A percentile compares a stretch with the other conserved stretches of the same genome.
These are phyloP conservation scores for Monilinia polystroma DNA, from an alignment of 2,329 filamentous ascomycete genomes.

Conservation along the genomic window DNA sequence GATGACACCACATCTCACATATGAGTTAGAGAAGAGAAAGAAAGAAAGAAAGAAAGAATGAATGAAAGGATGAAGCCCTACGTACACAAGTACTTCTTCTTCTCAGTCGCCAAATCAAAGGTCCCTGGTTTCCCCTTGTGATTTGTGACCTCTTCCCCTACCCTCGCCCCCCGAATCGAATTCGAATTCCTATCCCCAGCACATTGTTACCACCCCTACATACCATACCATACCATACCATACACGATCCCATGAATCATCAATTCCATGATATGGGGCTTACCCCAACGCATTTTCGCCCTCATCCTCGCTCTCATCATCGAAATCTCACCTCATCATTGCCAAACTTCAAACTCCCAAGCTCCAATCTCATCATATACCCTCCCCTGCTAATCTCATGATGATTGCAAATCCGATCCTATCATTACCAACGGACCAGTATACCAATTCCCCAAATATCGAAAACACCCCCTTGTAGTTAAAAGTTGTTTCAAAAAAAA, in stretches of 20 bases:
- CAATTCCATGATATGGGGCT: neutral
- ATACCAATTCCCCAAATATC: neutral
- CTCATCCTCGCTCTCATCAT: neutral
- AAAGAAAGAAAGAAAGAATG: neutral
- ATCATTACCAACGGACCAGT: neutral
- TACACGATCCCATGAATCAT: neutral
- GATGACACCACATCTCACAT: no score
- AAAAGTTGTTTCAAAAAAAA: conserved; percentile 2
- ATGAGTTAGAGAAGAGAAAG: no score
- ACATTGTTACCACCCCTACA: neutral
- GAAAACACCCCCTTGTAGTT: neutral
- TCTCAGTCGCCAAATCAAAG: neutral
- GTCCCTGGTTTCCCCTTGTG: no score
- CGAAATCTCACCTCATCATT: neutral
- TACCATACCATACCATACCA: neutral
- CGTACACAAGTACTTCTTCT: neutral
- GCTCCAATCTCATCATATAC: no score
- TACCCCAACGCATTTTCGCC: neutral
- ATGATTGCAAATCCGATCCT: neutral
- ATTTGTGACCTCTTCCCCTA: neutral
- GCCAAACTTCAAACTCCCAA: neutral
- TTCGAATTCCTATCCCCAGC: neutral
- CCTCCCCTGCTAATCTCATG: neutral
- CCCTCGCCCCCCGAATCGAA: no score
- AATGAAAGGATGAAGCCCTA: neutral